Evolutionary conservation across 345 rosid genomes (phyloP).

Genomic region (Bruguiera gymnorhiza): DNA sequence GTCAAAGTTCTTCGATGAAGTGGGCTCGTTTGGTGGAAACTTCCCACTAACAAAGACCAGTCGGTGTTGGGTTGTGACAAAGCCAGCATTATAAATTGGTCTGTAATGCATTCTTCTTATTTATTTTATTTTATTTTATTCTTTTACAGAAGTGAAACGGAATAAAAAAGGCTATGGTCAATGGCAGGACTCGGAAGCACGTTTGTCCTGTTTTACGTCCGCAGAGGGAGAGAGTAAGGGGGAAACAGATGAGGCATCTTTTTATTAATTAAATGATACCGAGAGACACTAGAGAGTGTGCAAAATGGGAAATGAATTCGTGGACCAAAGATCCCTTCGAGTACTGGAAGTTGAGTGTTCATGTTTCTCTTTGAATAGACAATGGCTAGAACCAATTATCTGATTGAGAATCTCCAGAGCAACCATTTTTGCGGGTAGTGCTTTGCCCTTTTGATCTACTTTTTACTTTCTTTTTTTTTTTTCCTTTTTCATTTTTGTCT

Average conservation of each 20-base stretch:
- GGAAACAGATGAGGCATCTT: neutral
- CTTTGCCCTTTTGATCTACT: neutral
- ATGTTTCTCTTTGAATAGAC: neutral
- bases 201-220: neutral
- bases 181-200: neutral
- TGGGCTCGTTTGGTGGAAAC: neutral
- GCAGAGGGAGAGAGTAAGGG: neutral
- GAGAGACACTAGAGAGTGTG: neutral
- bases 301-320: conserved; percentile 5
- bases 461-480: neutral
- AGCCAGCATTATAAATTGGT: conserved; percentile 5
- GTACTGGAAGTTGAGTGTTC: neutral
- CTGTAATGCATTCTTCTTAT: neutral
- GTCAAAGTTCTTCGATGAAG: conserved; percentile 4
- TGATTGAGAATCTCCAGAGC: neutral
- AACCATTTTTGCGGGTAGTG: neutral
- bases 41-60: neutral
- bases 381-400: neutral
- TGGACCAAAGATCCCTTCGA: neutral
- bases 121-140: neutral
- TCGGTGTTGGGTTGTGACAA: conserved; percentile 11
- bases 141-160: neutral
- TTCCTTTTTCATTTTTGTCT: neutral
- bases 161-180: neutral
- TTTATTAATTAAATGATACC: too few species aligned